These are phyloP conservation scores for Candida cerambycidarum DNA, from an alignment of 805 yeast genomes.

Conservation along the genomic window DNA sequence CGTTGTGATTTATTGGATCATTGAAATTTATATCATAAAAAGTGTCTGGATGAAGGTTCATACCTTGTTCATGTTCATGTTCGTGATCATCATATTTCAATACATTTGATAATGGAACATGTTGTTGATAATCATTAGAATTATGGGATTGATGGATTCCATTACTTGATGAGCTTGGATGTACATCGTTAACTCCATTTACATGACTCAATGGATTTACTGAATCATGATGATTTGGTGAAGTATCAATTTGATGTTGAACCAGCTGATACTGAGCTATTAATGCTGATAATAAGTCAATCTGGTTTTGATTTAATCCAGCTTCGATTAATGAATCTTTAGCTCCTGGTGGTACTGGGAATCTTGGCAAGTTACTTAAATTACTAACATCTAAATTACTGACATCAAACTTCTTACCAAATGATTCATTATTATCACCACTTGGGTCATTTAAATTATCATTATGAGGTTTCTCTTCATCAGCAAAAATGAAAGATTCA, in stretches of 20 bases:
- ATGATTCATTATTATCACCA: neutral
- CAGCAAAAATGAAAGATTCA: slow-evolving; percentile 77
- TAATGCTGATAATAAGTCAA: slow-evolving; percentile 69
- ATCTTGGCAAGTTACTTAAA: slow-evolving; percentile 48
- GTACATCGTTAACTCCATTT: neutral
- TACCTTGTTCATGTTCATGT: no score
- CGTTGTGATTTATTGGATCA: neutral
- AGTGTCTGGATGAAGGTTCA: neutral
- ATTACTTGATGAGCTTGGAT: neutral
- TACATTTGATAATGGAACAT: neutral
- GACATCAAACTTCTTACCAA: neutral
- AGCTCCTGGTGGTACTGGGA: slow-evolving; percentile 74
- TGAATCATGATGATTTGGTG: neutral
- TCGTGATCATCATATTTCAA: neutral
- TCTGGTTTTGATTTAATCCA: slow-evolving; percentile 68
- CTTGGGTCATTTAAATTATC: slow-evolving; percentile 14
- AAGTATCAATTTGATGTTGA: slow-evolving; percentile 6
- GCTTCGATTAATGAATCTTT: slow-evolving; percentile 59
- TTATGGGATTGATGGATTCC: neutral
- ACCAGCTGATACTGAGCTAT: slow-evolving; percentile 63
- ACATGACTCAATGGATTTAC: neutral
- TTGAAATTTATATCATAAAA: slow-evolving; percentile 3
- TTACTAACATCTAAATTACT: slow-evolving; percentile 5
- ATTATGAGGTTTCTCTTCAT: slow-evolving; percentile 64
- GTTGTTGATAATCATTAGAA: neutral